Conservation (phyloP, 116 monocot species). For the Cymodocea nodosa region DNA sequence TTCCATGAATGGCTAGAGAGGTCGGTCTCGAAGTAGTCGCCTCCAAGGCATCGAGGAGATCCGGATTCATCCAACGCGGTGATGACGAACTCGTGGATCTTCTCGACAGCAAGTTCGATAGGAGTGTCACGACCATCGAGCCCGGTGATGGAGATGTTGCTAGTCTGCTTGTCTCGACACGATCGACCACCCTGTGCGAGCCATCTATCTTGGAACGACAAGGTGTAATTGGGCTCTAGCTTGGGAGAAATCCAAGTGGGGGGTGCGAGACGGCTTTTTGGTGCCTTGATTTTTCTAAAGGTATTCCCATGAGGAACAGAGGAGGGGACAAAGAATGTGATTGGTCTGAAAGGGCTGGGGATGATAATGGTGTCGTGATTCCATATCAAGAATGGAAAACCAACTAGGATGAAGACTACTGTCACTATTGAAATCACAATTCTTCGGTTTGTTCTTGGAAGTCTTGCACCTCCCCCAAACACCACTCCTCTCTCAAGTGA, state of each 20-base stretch:
- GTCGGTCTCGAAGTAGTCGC: constrained; percentile 92
- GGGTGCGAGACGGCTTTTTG: too few relatives aligned
- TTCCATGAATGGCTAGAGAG: constrained; percentile 68
- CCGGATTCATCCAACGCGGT: constrained; percentile 39
- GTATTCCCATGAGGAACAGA: too few relatives aligned
- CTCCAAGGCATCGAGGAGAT: constrained; percentile 45
- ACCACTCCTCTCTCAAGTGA: too few relatives aligned
- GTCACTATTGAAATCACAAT: too few relatives aligned
- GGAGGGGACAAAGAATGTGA: neutral
- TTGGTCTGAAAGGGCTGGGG: neutral
- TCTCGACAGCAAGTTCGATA: constrained; percentile 18
- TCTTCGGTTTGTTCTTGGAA: too few relatives aligned
- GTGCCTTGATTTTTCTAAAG: too few relatives aligned
- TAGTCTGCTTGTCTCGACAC: constrained; percentile 43
- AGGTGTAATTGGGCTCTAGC: constrained; percentile 40
- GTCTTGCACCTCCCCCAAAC: too few relatives aligned
- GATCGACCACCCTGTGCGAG: constrained; percentile 25
- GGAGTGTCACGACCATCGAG: constrained; percentile 7
- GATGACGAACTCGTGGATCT: constrained; percentile 42
- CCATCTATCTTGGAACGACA: constrained; percentile 58
- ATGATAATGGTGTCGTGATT: too few relatives aligned
- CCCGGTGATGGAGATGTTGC: constrained; percentile 34
- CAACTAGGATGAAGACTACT: too few relatives aligned
- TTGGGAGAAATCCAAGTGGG: constrained; percentile 9
- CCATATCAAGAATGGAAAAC: too few relatives aligned